Evolutionary conservation across 768 basidiomycete species (phyloP), one percentile per base, ranked within the genome.

Genomic region (Trametes maxima): DNA sequence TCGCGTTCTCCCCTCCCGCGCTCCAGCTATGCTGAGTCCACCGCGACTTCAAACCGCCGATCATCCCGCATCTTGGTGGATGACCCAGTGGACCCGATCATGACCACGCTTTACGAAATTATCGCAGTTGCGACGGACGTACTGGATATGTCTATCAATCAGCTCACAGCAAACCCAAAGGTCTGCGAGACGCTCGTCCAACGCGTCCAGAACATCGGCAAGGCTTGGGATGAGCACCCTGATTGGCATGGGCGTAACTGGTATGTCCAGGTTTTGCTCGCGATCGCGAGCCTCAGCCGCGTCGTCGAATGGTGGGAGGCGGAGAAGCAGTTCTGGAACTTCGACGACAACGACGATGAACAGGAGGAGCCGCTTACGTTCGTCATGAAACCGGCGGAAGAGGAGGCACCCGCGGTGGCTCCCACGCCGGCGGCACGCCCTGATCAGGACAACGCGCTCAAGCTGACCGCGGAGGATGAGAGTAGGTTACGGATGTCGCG

Each of bases 271-370:
- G 89, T 98, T 25, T 82, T 98, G 5, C 87, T 98, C 50, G 96
- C 97, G 21, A 89, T 98, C 49, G 97, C 97, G 35, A 94, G 93
- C 69, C 86, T 99, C 64, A 92, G 90, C 74, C 90, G 96, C 59
- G 97, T 98, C 28, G 90, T 98, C 64, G 97, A 98, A 71, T 99
- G 97, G 96, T 98, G 95, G 94, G 95, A 97, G 75, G 97, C 97
- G 12, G 96, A 98, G 79, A 95, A 95, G 70, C 94, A 95, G 67
- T 99, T 99, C 75, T 99, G 97, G 97, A 97, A 97, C 70, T 98
- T 98, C 72, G 92, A 95, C 70, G 92, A 94, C 70, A 89, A 90
- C 63, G 90, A 91, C 46, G 88, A 92, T 60, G 94, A 94, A 68
- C 87, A 90, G 71, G 90, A 93, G 57, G 96, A 98, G 66, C 93